Evolutionary conservation across 257 asterid species (phyloP).

Genomic region (Scutellaria barbata): DNA sequence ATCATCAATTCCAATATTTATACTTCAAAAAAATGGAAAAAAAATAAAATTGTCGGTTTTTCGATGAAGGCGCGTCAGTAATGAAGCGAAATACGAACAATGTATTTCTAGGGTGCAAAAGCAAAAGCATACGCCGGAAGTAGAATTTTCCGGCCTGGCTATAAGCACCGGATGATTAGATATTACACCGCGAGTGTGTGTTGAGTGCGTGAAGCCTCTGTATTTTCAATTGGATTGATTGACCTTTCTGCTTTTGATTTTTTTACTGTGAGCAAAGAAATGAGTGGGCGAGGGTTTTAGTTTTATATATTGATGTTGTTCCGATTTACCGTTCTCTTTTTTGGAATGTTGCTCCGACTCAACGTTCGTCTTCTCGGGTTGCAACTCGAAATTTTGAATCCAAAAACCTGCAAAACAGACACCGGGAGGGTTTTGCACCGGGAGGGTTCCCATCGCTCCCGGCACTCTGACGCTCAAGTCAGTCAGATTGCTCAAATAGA

Average conservation of each 20-base stretch:
- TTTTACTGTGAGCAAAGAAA: conserved; percentile 17
- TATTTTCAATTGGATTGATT: conserved; percentile 21
- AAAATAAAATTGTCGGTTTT: conserved; percentile 21
- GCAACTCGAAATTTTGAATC: too few species aligned
- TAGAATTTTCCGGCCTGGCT: too few species aligned
- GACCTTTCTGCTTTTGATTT: neutral
- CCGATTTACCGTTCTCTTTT: too few species aligned
- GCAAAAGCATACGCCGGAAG: conserved; percentile 39
- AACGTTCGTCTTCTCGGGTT: too few species aligned
- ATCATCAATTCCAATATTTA: conserved; percentile 20
- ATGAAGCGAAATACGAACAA: conserved; percentile 48
- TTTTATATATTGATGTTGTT: too few species aligned
- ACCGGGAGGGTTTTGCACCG: too few species aligned
- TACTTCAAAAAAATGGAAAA: conserved; percentile 25
- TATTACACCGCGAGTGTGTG: neutral
- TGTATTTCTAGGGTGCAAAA: conserved; percentile 29
- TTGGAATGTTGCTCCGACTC: too few species aligned
- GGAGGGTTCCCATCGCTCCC: too few species aligned
- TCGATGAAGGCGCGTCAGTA: conserved; percentile 54
- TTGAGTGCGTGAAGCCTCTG: conserved; percentile 13
- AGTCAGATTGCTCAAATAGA: too few species aligned
- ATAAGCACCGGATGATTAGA: conserved; percentile 37
- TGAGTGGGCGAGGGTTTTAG: conserved; percentile 40
- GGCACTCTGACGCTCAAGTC: too few species aligned
- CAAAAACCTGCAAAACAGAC: too few species aligned